These are phyloP conservation scores for Buddleja alternifolia DNA, from an alignment of 257 asterid genomes.

Conservation along the genomic window DNA sequence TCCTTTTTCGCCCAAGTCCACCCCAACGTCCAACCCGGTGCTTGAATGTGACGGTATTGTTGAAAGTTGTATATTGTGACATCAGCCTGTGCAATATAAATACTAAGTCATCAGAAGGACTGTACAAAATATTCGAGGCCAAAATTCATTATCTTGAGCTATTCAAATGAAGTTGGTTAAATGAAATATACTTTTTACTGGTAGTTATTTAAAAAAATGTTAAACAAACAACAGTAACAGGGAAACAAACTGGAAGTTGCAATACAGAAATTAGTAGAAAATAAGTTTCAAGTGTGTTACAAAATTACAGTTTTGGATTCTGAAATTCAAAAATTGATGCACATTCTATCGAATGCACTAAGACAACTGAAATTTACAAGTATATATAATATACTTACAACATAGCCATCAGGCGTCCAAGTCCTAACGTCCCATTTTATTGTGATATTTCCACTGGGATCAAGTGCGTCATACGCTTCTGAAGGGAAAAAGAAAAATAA, in stretches of 20 bases:
- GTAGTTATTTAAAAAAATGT: background rate
- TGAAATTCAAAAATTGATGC: background rate
- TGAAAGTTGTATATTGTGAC: conserved; percentile 70
- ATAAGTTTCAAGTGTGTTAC: background rate
- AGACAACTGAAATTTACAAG: too few relatives aligned
- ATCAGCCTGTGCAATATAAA: conserved; percentile 43
- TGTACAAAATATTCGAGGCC: background rate
- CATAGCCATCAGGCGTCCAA: conserved; percentile 61
- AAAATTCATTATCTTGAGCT: background rate
- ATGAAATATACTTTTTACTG: background rate
- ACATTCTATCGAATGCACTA: too few relatives aligned
- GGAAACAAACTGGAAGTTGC: background rate
- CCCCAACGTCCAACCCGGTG: conserved; percentile 72
- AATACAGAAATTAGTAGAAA: background rate
- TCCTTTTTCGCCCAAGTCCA: conserved; percentile 78
- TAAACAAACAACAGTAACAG: conserved; percentile 15
- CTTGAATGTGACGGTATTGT: conserved; percentile 63
- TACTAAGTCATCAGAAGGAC: background rate
- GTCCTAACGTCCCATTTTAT: conserved; percentile 52
- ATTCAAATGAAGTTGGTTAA: too few relatives aligned
- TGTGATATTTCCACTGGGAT: conserved; percentile 60
- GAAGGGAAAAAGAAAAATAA: conserved; percentile 1
- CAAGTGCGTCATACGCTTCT: conserved; percentile 62
- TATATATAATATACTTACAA: conserved; percentile 26
- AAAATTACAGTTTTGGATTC: background rate